Evolutionary conservation across 805 yeast genomes (phyloP), one percentile per base, ranked within the genome.

Genomic region (Candida stauntonica): DNA sequence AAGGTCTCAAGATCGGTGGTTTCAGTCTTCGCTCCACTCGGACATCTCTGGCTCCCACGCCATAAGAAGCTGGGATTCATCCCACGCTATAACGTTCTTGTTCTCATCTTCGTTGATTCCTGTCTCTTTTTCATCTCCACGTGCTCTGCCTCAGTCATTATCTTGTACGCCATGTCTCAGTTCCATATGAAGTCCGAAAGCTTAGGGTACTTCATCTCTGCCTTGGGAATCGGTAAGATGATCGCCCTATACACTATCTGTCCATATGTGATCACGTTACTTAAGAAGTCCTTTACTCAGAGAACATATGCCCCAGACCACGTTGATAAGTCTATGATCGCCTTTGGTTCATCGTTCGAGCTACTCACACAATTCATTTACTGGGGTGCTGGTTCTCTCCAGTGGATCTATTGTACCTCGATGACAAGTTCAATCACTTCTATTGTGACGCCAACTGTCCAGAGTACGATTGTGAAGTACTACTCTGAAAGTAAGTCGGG

Each of bases 401-500:
- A 16, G 11, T 33, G 33, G 38, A 35, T 41, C 32, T 41, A 17
- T 17, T 18, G 14, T 2, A 33, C 45, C 17, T 41, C 36, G 3
- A 15, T 41, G 4, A 20, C 30, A 5, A 37, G 46, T 21, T 35
- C 80, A 1, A 51, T 79, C 28, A 75, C 79, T 1, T 63, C 79
- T 0, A 39, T 77, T 4, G 63, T 69, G 1, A 62, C 75, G 1
- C 91, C 93, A 1, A 67, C 80, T 0, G 45, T 81, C 9, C 81
- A 76, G 50, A 68, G 82, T 0, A 47, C 83, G 2, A 60, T 81
- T 11, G 67, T 79, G 38, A 84, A 84, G 54, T 78, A 79, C 55
- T 73, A 70, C 44, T 75, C 77, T 1, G 76, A 75, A 28, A 67
- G 71, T 12, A 70, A 71, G 44, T 68, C 76, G 5, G 94, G 94